Evolutionary conservation across 768 basidiomycete genomes (phyloP), one percentile per base, ranked within the genome.

Genomic region (Naematelia aurantialba): DNA sequence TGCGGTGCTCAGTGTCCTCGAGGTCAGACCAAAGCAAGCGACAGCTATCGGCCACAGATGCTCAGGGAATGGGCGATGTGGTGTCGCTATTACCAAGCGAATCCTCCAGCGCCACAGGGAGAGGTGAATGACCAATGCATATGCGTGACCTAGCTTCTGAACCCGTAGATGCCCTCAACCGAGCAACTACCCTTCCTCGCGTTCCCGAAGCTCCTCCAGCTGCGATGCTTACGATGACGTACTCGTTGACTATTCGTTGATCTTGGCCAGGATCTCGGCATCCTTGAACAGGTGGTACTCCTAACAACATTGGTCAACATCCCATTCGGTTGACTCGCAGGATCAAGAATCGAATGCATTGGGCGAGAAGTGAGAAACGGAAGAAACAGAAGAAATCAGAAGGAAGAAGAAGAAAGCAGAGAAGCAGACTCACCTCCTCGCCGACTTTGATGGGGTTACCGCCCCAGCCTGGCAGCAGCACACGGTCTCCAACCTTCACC

Each of bases 261-360:
- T 91, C 82, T 93, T 96, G 59, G 94, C 94, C 54, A 98, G 83
- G 75, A 99, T 96, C 74, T 97, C 93, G 24, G 84, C 78, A 79
- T 97, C 94, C 80, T 87, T 89, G 86, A 93, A 97, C 59, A 99
- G 80, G 81, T 83, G 88, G 79, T 88, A 99, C 75, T 99, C 94
- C 92, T 97, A 69, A 5, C 30, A 42, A 4, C 8, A 47, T 47
- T 47, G 49, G 61, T 58, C 52, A 60, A 42, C 42, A n/a, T n/a
- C n/a, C n/a, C n/a, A n/a, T n/a, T n/a, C 25, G n/a, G 13, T 42
- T 12, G 2, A 27, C 13, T 14, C 48, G n/a, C 5, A 4, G 42
- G 19, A n/a, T 25, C n/a, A 10, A 34, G 34, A 31, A 49, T 27
- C 21, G 21, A n/a, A n/a, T n/a, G n/a, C n/a, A n/a, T n/a, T n/a